These are phyloP conservation scores for Xerocomus amazonicus DNA, from an alignment of 1,284 basidiomycete genomes.

Conservation along the genomic window DNA sequence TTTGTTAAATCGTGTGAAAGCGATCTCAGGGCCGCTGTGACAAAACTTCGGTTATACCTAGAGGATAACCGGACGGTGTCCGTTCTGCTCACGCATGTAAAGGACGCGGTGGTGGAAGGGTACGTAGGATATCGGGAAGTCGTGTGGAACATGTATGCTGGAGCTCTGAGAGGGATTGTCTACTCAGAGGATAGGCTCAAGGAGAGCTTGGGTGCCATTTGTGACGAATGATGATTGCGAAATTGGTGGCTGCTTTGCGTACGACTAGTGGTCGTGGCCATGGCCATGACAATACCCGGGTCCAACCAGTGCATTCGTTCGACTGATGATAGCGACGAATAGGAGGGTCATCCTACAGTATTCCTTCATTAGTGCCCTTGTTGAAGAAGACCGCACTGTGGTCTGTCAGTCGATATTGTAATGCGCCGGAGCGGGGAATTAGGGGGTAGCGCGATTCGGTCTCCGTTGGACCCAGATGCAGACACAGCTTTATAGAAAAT, in stretches of 20 bases:
- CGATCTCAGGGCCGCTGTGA: slow-evolving; percentile 54
- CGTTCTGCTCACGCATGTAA: slow-evolving; percentile 73
- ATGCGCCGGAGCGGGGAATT: slow-evolving; percentile 49
- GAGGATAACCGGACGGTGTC: slow-evolving; percentile 74
- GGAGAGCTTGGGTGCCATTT: slow-evolving; percentile 26
- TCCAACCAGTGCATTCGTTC: no score
- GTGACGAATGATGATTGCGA: slow-evolving; percentile 17
- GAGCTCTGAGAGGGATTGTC: slow-evolving; percentile 34
- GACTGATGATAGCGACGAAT: neutral
- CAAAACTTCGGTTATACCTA: slow-evolving; percentile 67
- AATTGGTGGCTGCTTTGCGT: no score
- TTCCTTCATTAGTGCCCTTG: slow-evolving; percentile 61
- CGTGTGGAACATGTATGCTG: slow-evolving; percentile 40
- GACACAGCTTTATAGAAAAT: slow-evolving; percentile 46
- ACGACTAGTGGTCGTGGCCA: no score
- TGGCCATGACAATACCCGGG: no score
- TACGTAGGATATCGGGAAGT: slow-evolving; percentile 68
- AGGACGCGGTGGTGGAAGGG: slow-evolving; percentile 68
- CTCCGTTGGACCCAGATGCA: slow-evolving; percentile 53
- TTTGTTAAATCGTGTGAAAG: slow-evolving; percentile 52
- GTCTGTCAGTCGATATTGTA: slow-evolving; percentile 70
- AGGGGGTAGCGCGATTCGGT: slow-evolving; percentile 34
- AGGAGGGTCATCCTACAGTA: slow-evolving; percentile 40
- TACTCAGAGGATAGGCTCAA: slow-evolving; percentile 37
- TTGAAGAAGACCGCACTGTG: slow-evolving; percentile 62